These are phyloP conservation scores for Xylariaceae sp. DNA, from an alignment of 2,329 filamentous ascomycete species.

Conservation along the genomic window DNA sequence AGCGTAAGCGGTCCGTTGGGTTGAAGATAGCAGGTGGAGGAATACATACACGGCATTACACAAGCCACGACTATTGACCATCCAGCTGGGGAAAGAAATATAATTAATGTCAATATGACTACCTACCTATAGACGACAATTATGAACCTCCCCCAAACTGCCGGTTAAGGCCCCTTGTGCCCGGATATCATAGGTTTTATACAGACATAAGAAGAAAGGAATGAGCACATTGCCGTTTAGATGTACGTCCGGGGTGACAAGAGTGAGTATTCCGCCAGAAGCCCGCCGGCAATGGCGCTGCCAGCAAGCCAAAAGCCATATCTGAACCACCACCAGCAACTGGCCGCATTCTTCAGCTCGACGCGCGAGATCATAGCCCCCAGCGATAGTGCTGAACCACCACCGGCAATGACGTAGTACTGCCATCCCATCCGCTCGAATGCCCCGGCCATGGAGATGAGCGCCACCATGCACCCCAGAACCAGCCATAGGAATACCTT, in stretches of 20 bases:
- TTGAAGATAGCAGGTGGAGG: too few species aligned
- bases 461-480: constrained; percentile 24
- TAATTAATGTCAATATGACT: background rate
- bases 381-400: constrained; percentile 26
- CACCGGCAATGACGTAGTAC: constrained; percentile 26
- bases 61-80: background rate
- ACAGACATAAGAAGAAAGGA: constrained; percentile 13
- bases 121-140: constrained; percentile 1
- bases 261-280: constrained; percentile 23
- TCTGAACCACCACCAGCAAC: constrained; percentile 35
- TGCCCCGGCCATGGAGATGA: constrained; percentile 22
- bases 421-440: constrained; percentile 21
- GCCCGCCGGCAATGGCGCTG: constrained; percentile 27
- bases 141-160: background rate
- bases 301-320: constrained; percentile 33
- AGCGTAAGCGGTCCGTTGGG: background rate
- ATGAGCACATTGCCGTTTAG: constrained; percentile 34
- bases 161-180: background rate
- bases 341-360: constrained; percentile 28
- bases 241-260: constrained; percentile 16
- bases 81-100: background rate
- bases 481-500: constrained; percentile 27
- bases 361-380: constrained; percentile 31
- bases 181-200: background rate
- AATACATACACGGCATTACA: too few species aligned